Base-by-base conservation (phyloP, 2,329 filamentous ascomycete species). In the Daldinia eschscholtzii region DNA sequence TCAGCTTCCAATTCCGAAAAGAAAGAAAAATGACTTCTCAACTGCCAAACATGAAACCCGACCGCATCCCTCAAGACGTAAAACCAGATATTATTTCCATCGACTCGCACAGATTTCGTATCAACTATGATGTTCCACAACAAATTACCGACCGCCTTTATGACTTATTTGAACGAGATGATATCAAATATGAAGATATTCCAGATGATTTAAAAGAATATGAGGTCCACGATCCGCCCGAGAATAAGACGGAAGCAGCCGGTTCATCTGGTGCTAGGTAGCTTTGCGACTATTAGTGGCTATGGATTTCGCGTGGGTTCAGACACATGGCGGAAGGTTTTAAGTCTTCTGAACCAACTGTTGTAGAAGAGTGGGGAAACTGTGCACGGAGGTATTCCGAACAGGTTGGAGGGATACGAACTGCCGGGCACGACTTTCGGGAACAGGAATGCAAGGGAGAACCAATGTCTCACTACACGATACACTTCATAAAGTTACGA, bases 101-200 rank as follows among this genome's bases (percentile, higher is more conserved):
- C 46, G 28, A 52, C 46, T 9, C 7, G 5, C 46, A 52, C 15
- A 30, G 3, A 15, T 52, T 52, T 13, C 46, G 46, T n/a, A 52
- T 52, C 46, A 33, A 52, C n/a, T 52, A 52, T 18, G 28, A 52
- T 7, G 46, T 52, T n/a, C 46, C 46, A 7, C 46, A 18, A 33
- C 12, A 33, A n/a, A 33, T 52, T 3, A 52, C 46, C 46, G 7
- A 52, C 46, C 46, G 15, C 18, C 12, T 52, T 3, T 33, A 52
- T 18, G 26, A n/a, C 7, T 18, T 52, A 5, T 13, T 26, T 5
- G 13, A 52, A 5, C 26, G 18, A 9, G 46, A 52, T 2, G 7
- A 52, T 6, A 3, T 52, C 15, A 33, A n/a, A 33, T 52, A 52
- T 33, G 46, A 52, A 15, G 46, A 52, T 6, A 52, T 52, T 26